Conservation (phyloP, 176 grass and related monocot genomes). For the Avena insularis region DNA sequence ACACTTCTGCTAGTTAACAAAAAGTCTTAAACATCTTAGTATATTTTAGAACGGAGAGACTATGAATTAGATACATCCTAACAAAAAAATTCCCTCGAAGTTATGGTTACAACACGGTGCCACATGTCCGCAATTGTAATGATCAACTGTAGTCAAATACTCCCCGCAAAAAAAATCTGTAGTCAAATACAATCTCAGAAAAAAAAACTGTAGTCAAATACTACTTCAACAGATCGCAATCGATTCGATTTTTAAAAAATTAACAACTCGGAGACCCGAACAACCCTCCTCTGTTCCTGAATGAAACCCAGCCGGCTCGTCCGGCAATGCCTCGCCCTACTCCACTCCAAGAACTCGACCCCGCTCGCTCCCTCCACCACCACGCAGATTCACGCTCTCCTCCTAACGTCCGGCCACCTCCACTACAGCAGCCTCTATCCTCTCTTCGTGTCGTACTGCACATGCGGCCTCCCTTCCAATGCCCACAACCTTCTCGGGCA, state of each 20-base stretch:
- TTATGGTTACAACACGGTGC: not conserved
- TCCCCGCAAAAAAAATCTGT: too few relatives aligned
- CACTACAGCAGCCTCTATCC: not conserved
- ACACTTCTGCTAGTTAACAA: too few relatives aligned
- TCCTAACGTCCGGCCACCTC: conserved; percentile 58
- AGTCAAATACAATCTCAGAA: not conserved
- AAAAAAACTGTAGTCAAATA: not conserved
- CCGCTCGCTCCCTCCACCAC: conserved; percentile 36
- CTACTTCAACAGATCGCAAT: not conserved
- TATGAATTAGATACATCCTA: too few relatives aligned
- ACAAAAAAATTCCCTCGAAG: not conserved
- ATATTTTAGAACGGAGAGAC: too few relatives aligned
- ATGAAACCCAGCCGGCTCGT: conserved; percentile 36
- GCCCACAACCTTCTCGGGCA: conserved; percentile 61
- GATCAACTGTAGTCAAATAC: not conserved
- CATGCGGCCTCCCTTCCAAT: conserved; percentile 27
- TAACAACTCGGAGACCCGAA: not conserved
- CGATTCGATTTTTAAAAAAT: not conserved
- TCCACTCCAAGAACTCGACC: conserved; percentile 40
- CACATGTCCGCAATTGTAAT: not conserved
- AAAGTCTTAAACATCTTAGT: too few relatives aligned
- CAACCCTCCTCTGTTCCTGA: not conserved
- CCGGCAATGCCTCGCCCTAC: conserved; percentile 56
- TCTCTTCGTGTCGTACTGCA: conserved; percentile 26
- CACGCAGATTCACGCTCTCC: conserved; percentile 53